These are phyloP conservation scores for Calonectria honghensis DNA, from an alignment of 2,329 filamentous ascomycete genomes.

Conservation along the genomic window DNA sequence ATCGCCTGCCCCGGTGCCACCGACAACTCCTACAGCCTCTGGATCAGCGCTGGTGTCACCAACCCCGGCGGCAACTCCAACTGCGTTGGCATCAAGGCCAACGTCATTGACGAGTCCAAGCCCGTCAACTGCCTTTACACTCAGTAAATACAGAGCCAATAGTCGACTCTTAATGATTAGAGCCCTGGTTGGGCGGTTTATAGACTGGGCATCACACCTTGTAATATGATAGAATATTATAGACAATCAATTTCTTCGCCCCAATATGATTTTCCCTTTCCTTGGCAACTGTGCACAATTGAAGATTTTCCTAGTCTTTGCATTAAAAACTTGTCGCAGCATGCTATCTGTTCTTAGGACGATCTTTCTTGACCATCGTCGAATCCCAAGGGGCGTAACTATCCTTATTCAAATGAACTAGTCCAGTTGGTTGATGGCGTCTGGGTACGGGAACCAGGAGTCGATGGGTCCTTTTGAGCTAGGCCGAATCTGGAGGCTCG, in stretches of 20 bases:
- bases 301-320: too few relatives aligned
- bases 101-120: conserved; percentile 52
- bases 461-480: too few relatives aligned
- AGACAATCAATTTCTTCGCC: neutral
- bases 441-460: too few relatives aligned
- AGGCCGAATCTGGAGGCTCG: too few relatives aligned
- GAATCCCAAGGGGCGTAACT: too few relatives aligned
- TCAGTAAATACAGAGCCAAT: neutral
- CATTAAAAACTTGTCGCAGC: too few relatives aligned
- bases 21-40: conserved; percentile 63
- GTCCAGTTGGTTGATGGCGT: too few relatives aligned
- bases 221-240: neutral
- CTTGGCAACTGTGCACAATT: too few relatives aligned
- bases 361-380: too few relatives aligned
- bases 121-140: conserved; percentile 64
- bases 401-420: too few relatives aligned
- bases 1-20: conserved; percentile 71
- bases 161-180: neutral
- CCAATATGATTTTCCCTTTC: too few relatives aligned
- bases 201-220: neutral
- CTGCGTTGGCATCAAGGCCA: conserved; percentile 61
- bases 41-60: conserved; percentile 57
- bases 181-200: neutral
- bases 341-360: too few relatives aligned
- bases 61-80: conserved; percentile 61